Base-by-base conservation (phyloP, 139 green algal genomes). In the Haematococcus sp. region DNA sequence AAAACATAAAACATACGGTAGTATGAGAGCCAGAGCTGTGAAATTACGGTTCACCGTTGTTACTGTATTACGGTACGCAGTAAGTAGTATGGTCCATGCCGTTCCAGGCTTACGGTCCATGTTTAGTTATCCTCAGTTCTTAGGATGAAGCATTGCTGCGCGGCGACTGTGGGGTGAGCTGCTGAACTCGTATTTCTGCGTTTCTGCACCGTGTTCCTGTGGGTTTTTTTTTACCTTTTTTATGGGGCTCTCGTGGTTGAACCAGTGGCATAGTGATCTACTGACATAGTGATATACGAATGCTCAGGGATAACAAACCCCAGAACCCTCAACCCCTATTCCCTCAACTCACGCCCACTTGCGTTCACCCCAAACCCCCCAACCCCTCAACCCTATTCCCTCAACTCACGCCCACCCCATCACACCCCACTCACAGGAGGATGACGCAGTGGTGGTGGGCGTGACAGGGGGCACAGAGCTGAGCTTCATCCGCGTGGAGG, bases 101-200 rank as follows among this genome's bases (percentile, higher is more conserved):
- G n/a, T n/a, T n/a, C n/a, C n/a, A n/a, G n/a, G n/a, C n/a, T n/a
- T n/a, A n/a, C n/a, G n/a, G n/a, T n/a, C n/a, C n/a, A n/a, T n/a
- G n/a, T n/a, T n/a, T n/a, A n/a, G n/a, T n/a, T n/a, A n/a, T n/a
- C n/a, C n/a, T n/a, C n/a, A n/a, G n/a, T n/a, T n/a, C 87, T 19
- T 79, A 98, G 61, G 95, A 95, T 5, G 74, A 83, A 58, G 74
- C 78, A 40, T 44, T 91, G 63, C 81, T 91, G 51, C 44, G 74
- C 1, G 78, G 74, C 17, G 80, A 89, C 15, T 88, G 87, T 34
- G 40, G 75, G 78, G 82, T 81, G 30, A 5, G 63, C 3, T 7
- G 43, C 34, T 56, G 15, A 30, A 27, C 5, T 56, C 33, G 11
- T 55, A 15, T 11, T 33, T 63, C 23, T 61, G 51, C 35, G n/a